Evolutionary conservation across 169 alveolate species (phyloP).

Genomic region (Plasmodium berghei): DNA sequence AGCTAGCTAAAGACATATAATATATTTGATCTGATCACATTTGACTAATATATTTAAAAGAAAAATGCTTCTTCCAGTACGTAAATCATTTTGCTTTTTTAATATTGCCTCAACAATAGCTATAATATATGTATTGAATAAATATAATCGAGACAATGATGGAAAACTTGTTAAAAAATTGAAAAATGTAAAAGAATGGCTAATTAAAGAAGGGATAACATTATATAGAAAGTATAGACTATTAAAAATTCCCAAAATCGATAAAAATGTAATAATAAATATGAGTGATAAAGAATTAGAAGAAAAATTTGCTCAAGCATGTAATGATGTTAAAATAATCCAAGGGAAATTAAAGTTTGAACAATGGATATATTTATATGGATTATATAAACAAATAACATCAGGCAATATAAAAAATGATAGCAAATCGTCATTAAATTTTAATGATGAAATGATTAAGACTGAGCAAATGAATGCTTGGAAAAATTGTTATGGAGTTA

Average conservation of each 20-base stretch:
- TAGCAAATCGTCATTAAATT: background rate
- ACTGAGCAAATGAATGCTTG: conserved; percentile 35
- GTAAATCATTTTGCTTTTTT: conserved; percentile 8
- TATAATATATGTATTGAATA: background rate
- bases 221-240: conserved; percentile 5
- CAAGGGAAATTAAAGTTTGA: conserved; percentile 21
- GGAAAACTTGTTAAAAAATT: conserved; percentile 3
- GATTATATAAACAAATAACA: conserved; percentile 41
- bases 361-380: conserved; percentile 49
- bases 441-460: background rate
- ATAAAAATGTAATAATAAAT: conserved; percentile 23
- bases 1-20: too few relatives aligned
- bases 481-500: conserved; percentile 28
- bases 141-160: background rate
- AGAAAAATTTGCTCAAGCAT: conserved; percentile 21
- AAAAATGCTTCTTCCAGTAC: background rate
- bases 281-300: conserved; percentile 44
- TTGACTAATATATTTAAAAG: too few relatives aligned
- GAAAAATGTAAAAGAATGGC: background rate
- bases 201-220: background rate
- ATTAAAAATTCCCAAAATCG: conserved; percentile 15
- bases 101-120: conserved; percentile 13
- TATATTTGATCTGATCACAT: too few relatives aligned
- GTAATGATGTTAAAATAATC: conserved; percentile 41
- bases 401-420: conserved; percentile 4